These are phyloP conservation scores for Talaromyces sp. DNA, from an alignment of 2,329 filamentous ascomycete genomes.

Conservation along the genomic window DNA sequence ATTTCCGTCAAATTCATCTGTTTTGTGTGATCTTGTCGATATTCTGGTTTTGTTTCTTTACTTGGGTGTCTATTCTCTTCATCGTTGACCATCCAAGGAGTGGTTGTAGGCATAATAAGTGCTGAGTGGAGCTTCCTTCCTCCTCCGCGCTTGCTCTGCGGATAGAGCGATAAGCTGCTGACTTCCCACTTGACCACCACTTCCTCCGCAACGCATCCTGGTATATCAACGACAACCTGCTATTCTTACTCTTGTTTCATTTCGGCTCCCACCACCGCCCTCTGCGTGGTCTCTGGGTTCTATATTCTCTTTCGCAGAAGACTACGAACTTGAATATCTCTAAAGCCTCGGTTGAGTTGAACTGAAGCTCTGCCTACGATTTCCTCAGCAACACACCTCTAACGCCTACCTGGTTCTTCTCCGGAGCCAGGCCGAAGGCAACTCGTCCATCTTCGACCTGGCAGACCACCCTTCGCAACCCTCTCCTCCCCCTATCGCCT, in stretches of 20 bases:
- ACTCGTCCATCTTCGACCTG: conserved; percentile 59
- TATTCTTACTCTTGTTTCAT: background rate
- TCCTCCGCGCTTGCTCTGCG: background rate
- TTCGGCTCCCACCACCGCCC: background rate
- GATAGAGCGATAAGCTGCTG: conserved; percentile 4
- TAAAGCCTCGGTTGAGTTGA: background rate
- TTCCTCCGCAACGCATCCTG: background rate
- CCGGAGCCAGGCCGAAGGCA: conserved; percentile 40
- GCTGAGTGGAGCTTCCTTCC: conserved; percentile 1
- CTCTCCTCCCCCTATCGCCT: conserved; percentile 56
- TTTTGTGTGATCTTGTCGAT: background rate
- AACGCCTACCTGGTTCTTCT: conserved; percentile 42
- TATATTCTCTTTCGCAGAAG: background rate
- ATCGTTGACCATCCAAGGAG: background rate
- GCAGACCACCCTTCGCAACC: conserved; percentile 61
- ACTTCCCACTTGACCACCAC: conserved; percentile 2
- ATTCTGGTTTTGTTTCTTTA: background rate
- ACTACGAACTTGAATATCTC: background rate
- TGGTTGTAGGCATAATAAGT: background rate
- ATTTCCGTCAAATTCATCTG: background rate
- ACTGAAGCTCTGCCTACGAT: background rate
- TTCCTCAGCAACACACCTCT: conserved; percentile 1
- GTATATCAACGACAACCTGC: background rate
- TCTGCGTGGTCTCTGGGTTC: background rate
- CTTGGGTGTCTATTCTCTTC: background rate